phyloP scores from a whole-genome alignment of 495 filamentous ascomycete species.

The Podospora didyma region DNA sequence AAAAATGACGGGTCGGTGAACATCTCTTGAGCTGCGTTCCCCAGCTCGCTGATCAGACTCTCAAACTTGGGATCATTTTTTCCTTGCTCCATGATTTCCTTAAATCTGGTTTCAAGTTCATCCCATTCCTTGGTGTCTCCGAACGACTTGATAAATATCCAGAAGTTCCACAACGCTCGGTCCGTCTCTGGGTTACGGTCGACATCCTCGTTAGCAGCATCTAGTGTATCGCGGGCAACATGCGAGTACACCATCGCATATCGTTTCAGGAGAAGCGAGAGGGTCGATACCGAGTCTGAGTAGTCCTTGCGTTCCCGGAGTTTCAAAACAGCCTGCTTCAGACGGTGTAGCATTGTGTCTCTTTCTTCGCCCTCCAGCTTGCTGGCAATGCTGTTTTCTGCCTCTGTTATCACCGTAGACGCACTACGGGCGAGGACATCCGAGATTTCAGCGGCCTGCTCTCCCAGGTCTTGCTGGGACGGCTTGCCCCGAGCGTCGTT shows the following conservation, averaged over 20 bases:
- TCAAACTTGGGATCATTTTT: constrained; percentile 83
- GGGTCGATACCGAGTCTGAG: constrained; percentile 74
- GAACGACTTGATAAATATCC: constrained; percentile 72
- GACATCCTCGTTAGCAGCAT: constrained; percentile 62
- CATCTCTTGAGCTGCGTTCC: constrained; percentile 70
- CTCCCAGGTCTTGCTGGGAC: constrained; percentile 55
- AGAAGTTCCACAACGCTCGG: constrained; percentile 70
- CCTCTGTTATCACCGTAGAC: constrained; percentile 60
- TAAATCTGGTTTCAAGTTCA: constrained; percentile 59
- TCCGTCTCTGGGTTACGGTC: constrained; percentile 71
- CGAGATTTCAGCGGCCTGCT: constrained; percentile 60
- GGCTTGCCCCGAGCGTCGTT: constrained; percentile 49
- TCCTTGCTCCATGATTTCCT: constrained; percentile 67
- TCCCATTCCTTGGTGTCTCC: constrained; percentile 75
- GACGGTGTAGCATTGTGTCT: constrained; percentile 65
- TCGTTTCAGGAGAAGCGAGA: constrained; percentile 69
- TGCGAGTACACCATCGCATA: constrained; percentile 76
- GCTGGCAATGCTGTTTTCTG: constrained; percentile 61
- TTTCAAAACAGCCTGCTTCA: constrained; percentile 72
- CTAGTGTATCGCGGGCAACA: constrained; percentile 59
- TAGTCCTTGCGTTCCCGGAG: constrained; percentile 77
- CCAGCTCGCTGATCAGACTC: constrained; percentile 64
- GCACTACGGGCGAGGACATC: constrained; percentile 61
- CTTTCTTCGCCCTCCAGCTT: constrained; percentile 67
- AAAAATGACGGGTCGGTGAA: constrained; percentile 85